Conservation (phyloP, 106 monocot species). For the Posidonia australis region DNA sequence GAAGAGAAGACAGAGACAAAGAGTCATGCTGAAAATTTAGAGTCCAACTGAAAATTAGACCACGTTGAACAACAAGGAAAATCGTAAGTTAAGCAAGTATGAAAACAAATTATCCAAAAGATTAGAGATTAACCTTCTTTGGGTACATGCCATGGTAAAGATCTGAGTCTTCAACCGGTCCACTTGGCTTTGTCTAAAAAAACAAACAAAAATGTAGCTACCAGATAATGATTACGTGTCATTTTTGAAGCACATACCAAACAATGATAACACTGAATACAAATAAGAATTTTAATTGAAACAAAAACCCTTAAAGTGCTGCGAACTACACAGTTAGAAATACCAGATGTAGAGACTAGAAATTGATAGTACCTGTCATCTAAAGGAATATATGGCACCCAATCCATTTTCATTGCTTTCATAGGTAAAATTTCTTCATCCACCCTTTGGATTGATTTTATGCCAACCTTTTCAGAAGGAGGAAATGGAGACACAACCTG, state of each 20-base stretch:
- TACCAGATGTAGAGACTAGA: background rate
- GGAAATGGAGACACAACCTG: conserved; percentile 90
- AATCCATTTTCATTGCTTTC: conserved; percentile 96
- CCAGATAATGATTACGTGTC: background rate
- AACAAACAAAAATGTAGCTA: background rate
- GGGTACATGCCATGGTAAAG: conserved; percentile 77
- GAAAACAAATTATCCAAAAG: background rate
- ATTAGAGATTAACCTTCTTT: conserved; percentile 52
- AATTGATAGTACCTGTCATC: conserved; percentile 45
- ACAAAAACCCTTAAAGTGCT: background rate
- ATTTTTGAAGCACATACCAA: background rate
- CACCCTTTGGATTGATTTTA: conserved; percentile 86
- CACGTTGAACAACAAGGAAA: no score
- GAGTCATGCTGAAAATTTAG: no score
- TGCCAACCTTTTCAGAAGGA: conserved; percentile 90
- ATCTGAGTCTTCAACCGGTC: conserved; percentile 74
- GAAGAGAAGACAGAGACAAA: no score
- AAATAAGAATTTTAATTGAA: background rate
- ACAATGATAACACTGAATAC: no score
- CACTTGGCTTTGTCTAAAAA: conserved; percentile 54
- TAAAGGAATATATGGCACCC: conserved; percentile 92
- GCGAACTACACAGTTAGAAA: conserved; percentile 1
- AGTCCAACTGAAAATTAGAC: no score
- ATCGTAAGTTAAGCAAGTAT: background rate
- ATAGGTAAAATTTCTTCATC: conserved; percentile 95